A percentile compares a stretch with the other conserved stretches of the same genome.
Conservation (phyloP, 1,139 yeast species). For the Yamadazyma jaroonii region DNA sequence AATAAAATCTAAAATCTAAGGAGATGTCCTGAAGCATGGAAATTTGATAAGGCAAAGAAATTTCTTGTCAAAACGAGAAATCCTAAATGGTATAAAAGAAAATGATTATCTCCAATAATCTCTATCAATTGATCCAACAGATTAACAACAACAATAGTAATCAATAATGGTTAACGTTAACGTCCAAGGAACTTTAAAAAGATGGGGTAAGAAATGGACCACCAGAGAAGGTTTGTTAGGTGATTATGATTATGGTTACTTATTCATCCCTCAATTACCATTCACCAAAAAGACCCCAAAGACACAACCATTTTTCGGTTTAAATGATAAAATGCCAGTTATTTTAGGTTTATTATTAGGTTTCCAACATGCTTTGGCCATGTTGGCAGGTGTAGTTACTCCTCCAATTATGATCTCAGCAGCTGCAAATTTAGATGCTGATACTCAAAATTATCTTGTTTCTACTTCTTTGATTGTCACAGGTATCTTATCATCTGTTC, state of each 20-base stretch:
- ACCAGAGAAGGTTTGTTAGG: slow-evolving; percentile 79
- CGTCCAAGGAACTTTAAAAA: neutral
- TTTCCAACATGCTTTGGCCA: slow-evolving; percentile 78
- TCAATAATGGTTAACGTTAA: neutral
- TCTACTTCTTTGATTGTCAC: slow-evolving; percentile 71
- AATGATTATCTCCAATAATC: too few relatives aligned
- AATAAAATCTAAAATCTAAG: too few relatives aligned
- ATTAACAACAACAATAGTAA: neutral
- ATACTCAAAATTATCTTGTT: slow-evolving; percentile 62
- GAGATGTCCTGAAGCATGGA: too few relatives aligned
- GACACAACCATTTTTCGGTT: slow-evolving; percentile 74
- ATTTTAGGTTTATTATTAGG: slow-evolving; percentile 71
- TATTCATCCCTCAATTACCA: slow-evolving; percentile 74
- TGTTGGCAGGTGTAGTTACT: slow-evolving; percentile 86
- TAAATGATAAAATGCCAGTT: slow-evolving; percentile 73
- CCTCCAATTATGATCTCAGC: slow-evolving; percentile 71
- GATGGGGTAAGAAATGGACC: slow-evolving; percentile 39
- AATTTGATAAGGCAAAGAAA: too few relatives aligned
- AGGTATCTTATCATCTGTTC: slow-evolving; percentile 68
- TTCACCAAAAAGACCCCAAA: slow-evolving; percentile 48
- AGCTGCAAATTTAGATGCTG: slow-evolving; percentile 53
- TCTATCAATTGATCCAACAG: neutral
- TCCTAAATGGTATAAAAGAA: too few relatives aligned
- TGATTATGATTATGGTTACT: slow-evolving; percentile 71
- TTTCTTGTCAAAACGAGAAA: too few relatives aligned